Evolutionary conservation across 2,329 filamentous ascomycete genomes (phyloP).

Genomic region (Sporothrix mexicana): DNA sequence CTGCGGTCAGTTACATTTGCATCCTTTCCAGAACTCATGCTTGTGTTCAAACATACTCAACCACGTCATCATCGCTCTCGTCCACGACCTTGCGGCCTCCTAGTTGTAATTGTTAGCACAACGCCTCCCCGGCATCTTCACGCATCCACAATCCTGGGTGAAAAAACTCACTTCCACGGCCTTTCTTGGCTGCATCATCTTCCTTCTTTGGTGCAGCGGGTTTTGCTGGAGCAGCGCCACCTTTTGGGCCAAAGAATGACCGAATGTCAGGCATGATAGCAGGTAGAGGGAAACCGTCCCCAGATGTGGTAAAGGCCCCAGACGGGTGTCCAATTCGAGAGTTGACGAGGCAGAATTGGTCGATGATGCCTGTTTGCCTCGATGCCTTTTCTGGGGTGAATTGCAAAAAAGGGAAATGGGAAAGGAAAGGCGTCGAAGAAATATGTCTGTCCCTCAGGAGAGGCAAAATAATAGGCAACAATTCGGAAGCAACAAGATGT

Average conservation of each 20-base stretch:
- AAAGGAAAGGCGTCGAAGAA: neutral
- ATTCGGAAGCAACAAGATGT: constrained; percentile 20
- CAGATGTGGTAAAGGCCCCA: neutral
- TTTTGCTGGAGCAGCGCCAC: constrained; percentile 48
- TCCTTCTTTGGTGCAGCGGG: constrained; percentile 50
- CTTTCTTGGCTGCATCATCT: constrained; percentile 41
- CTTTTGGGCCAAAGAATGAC: constrained; percentile 74
- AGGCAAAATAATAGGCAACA: constrained; percentile 19
- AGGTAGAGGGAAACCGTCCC: neutral
- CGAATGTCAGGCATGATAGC: constrained; percentile 71
- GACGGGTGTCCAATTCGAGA: constrained; percentile 5
- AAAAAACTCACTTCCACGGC: constrained; percentile 34
- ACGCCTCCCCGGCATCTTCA: neutral
- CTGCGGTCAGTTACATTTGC: constrained; percentile 9
- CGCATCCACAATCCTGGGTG: neutral
- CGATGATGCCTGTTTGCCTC: neutral
- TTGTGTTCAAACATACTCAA: constrained; percentile 45
- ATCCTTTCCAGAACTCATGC: constrained; percentile 17
- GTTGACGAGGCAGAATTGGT: neutral
- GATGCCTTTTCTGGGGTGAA: neutral
- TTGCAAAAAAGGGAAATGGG: neutral
- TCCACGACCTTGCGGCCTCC: constrained; percentile 43
- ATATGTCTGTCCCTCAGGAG: neutral
- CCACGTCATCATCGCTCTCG: constrained; percentile 39
- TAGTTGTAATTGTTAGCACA: constrained; percentile 20